Percentiles rank a stretch among this genome's conserved stretches.
These are phyloP conservation scores for Xerocomus spinulosus DNA, from an alignment of 768 basidiomycete species.

Conservation along the genomic window DNA sequence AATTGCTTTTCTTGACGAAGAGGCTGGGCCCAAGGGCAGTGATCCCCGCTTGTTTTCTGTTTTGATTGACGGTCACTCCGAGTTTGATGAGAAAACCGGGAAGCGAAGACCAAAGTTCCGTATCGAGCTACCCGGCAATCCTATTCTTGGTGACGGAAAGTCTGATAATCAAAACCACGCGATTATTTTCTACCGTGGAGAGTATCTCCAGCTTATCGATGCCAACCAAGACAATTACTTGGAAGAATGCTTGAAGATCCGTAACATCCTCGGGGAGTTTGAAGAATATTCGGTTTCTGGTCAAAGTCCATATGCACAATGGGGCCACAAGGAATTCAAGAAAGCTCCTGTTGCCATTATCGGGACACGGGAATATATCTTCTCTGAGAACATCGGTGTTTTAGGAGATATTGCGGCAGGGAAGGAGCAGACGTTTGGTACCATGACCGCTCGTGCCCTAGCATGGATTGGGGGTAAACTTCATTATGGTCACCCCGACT, in stretches of 20 bases:
- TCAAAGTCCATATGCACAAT: conserved; percentile 94
- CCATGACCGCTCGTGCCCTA: conserved; percentile 90
- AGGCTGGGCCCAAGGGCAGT: conserved; percentile 80
- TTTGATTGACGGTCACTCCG: conserved; percentile 96
- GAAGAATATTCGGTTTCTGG: conserved; percentile 89
- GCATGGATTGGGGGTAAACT: conserved; percentile 98
- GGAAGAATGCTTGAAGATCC: conserved; percentile 98
- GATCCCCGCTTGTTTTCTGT: conserved; percentile 89
- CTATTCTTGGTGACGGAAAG: conserved; percentile 98
- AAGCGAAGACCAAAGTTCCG: conserved; percentile 96
- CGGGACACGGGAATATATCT: conserved; percentile 98
- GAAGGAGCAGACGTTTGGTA: conserved; percentile 99
- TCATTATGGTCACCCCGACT: conserved; percentile 99
- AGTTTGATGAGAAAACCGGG: conserved; percentile 82
- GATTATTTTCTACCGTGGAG: conserved; percentile 97
- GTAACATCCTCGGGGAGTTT: conserved; percentile 95
- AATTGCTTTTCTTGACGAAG: conserved; percentile 97
- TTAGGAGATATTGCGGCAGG: conserved; percentile 98
- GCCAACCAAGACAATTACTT: conserved; percentile 99
- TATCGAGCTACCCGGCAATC: conserved; percentile 95
- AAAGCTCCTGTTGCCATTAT: conserved; percentile 94
- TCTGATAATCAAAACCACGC: conserved; percentile 99
- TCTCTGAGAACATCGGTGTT: conserved; percentile 99
- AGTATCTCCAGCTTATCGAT: conserved; percentile 98
- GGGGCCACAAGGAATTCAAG: conserved; percentile 90